Base-by-base conservation (phyloP, 805 yeast genomes). In the Saccharomycopsis sp. region DNA sequence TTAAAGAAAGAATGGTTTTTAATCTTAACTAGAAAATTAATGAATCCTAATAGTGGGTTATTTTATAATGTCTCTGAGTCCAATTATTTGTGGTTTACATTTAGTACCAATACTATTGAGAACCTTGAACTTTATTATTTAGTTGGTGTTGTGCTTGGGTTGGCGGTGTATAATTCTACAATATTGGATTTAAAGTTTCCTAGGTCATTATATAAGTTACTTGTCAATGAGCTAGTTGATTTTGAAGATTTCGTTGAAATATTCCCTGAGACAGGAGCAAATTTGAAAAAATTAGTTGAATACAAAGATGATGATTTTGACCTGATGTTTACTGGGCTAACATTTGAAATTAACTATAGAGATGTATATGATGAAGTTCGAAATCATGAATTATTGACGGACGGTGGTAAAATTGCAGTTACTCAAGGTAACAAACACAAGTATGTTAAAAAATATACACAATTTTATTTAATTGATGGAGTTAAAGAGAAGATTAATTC, bases 1-100 rank as follows among this genome's bases (percentile, higher is more conserved):
- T 69, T 90, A 47, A 77, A 82, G 55, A 89, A 88, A 57, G 98
- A 90, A 57, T 90, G 98, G 98, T 89, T 93, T 60, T 67, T 78
- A 39, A 62, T 89, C 32, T 65, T 93, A 32, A 79, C 85, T 1
- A 75, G 74, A 47, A 81, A 81, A 21, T 60, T 90, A 1, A 84
- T 89, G 57, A 74, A 73, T 55, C 83, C 88, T 1, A 66, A 68
- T 38, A 74, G 78, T 26, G 87, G 86, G 0, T 68, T 88, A 60
- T 80, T 93, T 50, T 57, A 64, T 6, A 74, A 76, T 52, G 74
- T 79, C 35, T 84, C 79, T 17, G 87, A 80, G 50, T 83, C 94
- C 7, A 70, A 77, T 40, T 67, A 72, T 31, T 71, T 81, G 41
- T 93, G 97, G 96, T 89, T 90, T 61, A 66, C 77, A 14, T 60